These are phyloP conservation scores for Lentinula detonsa DNA, from an alignment of 768 basidiomycete species.

Conservation along the genomic window DNA sequence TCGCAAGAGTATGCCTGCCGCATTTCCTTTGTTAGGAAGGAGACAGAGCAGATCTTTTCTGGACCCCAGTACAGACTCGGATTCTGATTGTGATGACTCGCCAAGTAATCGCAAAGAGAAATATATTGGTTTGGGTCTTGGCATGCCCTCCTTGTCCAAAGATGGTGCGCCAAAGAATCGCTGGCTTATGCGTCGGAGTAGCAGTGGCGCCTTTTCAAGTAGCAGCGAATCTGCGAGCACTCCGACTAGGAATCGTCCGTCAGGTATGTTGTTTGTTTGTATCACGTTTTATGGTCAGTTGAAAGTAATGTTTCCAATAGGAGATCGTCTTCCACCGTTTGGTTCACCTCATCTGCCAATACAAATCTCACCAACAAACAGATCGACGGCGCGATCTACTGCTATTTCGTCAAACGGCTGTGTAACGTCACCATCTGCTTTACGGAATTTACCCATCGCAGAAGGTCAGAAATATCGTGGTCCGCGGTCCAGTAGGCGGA, in stretches of 20 bases:
- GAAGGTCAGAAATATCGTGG: conserved; percentile 15
- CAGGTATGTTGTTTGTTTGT: conserved; percentile 27
- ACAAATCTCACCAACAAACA: conserved; percentile 38
- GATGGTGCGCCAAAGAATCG: conserved; percentile 35
- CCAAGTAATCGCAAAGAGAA: conserved; percentile 50
- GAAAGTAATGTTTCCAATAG: conserved; percentile 22
- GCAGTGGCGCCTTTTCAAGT: conserved; percentile 77
- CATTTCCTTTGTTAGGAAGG: conserved; percentile 43
- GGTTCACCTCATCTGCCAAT: conserved; percentile 41
- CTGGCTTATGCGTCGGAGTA: conserved; percentile 71
- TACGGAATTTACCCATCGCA: conserved; percentile 23
- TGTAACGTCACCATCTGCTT: conserved; percentile 36
- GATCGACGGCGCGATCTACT: conserved; percentile 40
- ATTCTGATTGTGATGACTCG: conserved; percentile 59
- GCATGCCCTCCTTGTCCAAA: conserved; percentile 36
- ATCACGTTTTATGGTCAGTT: conserved; percentile 2
- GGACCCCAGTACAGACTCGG: conserved; percentile 49
- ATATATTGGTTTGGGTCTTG: conserved; percentile 64
- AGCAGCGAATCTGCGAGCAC: conserved; percentile 63
- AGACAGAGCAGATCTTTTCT: conserved; percentile 21
- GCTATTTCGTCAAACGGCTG: conserved; percentile 57
- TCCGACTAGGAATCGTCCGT: conserved; percentile 53
- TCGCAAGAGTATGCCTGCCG: conserved; percentile 73
- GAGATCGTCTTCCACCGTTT: conserved; percentile 38
- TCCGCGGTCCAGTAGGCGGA: conserved; percentile 10